phyloP scores from a whole-genome alignment of 768 basidiomycete species.

The Agaricus subrufescens region DNA sequence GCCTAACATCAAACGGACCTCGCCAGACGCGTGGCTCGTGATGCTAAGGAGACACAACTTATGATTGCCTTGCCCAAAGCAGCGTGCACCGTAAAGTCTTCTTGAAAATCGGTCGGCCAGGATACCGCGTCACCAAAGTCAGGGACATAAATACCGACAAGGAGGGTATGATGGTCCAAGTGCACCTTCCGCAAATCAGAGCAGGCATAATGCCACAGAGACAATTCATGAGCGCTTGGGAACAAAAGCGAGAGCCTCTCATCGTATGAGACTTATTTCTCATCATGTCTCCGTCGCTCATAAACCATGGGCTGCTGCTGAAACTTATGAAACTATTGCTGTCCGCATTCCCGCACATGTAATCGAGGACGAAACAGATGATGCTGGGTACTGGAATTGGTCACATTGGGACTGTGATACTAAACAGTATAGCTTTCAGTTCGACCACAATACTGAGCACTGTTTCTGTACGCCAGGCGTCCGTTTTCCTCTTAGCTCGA shows the following conservation, averaged over 20 bases:
- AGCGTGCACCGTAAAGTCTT: constrained; percentile 89
- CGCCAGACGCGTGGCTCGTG: constrained; percentile 93
- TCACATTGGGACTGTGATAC: constrained; percentile 99
- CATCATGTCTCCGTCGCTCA: constrained; percentile 17
- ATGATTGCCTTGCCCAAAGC: constrained; percentile 83
- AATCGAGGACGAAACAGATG: constrained; percentile 92
- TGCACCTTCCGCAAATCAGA: constrained; percentile 94
- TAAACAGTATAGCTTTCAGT: constrained; percentile 97
- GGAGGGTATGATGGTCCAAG: constrained; percentile 97
- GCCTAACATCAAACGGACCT: constrained; percentile 92
- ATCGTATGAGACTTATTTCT: constrained; percentile 57
- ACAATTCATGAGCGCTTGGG: constrained; percentile 97
- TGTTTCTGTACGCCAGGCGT: too few species aligned
- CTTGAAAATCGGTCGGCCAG: constrained; percentile 94
- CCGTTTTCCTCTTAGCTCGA: too few species aligned
- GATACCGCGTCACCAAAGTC: constrained; percentile 95
- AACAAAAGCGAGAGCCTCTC: constrained; percentile 92
- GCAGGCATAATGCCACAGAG: constrained; percentile 76
- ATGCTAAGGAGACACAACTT: constrained; percentile 89
- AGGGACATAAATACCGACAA: constrained; percentile 86
- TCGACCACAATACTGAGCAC: constrained; percentile 50
- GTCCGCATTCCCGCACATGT: constrained; percentile 97
- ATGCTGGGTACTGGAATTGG: constrained; percentile 93
- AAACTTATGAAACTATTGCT: constrained; percentile 98
- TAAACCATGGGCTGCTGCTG: constrained; percentile 82